A percentile compares a stretch with the other conserved stretches of the same genome.
Evolutionary conservation across 2,329 filamentous ascomycete species (phyloP).

Genomic region (Teratosphaeria zuluensis): DNA sequence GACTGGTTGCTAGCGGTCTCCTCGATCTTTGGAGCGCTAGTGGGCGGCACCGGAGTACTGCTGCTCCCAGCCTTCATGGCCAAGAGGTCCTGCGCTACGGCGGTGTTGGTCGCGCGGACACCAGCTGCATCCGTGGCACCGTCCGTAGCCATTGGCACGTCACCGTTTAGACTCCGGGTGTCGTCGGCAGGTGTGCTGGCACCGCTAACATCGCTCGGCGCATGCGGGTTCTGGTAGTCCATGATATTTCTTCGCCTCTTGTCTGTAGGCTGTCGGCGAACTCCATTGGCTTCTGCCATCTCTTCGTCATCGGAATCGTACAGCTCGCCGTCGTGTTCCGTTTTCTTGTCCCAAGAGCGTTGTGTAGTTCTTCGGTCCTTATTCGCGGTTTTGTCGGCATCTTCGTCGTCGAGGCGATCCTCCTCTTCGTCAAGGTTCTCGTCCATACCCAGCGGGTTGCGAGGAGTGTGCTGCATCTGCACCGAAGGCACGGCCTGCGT

Average conservation of each 20-base stretch:
- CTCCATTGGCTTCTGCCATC: conserved; percentile 52
- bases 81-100: conserved; percentile 3
- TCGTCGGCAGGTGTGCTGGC: conserved; percentile 31
- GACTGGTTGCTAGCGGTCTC: not conserved
- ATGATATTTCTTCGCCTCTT: conserved; percentile 46
- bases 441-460: conserved; percentile 45
- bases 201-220: conserved; percentile 43
- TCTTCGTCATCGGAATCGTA: conserved; percentile 89
- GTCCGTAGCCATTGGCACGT: conserved; percentile 5
- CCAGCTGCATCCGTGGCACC: conserved; percentile 7
- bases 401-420: conserved; percentile 56
- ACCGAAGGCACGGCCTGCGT: conserved; percentile 53
- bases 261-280: not conserved
- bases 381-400: conserved; percentile 78
- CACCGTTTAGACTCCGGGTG: conserved; percentile 21
- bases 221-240: conserved; percentile 50
- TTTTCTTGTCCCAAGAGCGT: conserved; percentile 69
- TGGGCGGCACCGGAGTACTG: conserved; percentile 8
- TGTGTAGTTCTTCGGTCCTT: conserved; percentile 75
- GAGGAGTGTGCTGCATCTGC: conserved; percentile 55
- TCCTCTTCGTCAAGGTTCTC: conserved; percentile 51
- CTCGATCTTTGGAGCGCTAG: not conserved
- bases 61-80: conserved; percentile 12
- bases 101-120: conserved; percentile 20
- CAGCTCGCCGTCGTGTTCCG: conserved; percentile 64